phyloP scores from a whole-genome alignment of 306 rosid genomes.

The Neltuma alba region DNA sequence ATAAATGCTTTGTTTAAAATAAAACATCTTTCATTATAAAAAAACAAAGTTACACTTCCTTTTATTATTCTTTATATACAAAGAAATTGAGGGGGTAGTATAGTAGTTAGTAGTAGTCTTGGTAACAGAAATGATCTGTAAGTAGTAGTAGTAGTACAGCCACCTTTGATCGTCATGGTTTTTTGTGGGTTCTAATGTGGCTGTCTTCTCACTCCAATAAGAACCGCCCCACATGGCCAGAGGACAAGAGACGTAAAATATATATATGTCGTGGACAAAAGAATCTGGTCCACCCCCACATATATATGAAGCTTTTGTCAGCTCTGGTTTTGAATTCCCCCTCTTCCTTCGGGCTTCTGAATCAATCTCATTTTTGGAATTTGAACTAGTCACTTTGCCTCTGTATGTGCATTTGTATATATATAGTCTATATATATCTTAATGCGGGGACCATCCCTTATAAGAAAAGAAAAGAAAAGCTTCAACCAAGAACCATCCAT shows the following conservation, averaged over 20 bases:
- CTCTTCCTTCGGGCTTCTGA: constrained; percentile 19
- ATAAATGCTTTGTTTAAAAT: background rate
- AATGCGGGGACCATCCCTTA: constrained; percentile 40
- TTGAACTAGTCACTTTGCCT: background rate
- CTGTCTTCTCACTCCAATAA: constrained; percentile 22
- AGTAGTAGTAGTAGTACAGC: background rate
- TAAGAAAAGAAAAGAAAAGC: constrained; percentile 24
- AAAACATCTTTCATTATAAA: too few relatives aligned
- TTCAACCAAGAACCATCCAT: constrained; percentile 34
- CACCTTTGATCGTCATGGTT: constrained; percentile 15
- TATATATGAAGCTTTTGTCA: constrained; percentile 41
- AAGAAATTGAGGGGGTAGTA: background rate
- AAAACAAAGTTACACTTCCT: background rate
- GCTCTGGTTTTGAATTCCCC: constrained; percentile 33
- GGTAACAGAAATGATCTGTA: constrained; percentile 31
- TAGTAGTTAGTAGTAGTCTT: background rate
- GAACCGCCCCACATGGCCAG: constrained; percentile 14
- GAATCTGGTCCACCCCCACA: constrained; percentile 35
- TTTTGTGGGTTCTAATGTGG: constrained; percentile 27
- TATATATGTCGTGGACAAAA: constrained; percentile 19
- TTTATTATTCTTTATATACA: background rate
- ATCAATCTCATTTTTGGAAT: constrained; percentile 28
- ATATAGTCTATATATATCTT: background rate
- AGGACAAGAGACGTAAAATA: constrained; percentile 23
- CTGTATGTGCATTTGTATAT: background rate